Evolutionary conservation across 768 basidiomycete genomes (phyloP), one percentile per base, ranked within the genome.

Genomic region (Vishniacozyma victoriae): DNA sequence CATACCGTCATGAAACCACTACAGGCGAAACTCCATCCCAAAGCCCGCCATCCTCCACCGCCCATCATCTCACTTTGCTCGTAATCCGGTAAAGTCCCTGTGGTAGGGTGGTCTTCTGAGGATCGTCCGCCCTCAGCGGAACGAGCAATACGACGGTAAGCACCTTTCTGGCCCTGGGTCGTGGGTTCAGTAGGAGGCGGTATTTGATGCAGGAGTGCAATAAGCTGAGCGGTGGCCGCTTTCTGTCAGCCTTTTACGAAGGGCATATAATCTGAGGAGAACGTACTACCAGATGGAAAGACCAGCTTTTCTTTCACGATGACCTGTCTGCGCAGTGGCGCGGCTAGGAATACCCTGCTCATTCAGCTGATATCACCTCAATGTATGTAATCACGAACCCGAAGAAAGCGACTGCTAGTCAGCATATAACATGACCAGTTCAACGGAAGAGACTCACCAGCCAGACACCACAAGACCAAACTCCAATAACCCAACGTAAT

Each of bases 271-370:
- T 27, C 5, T 13, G 39, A 33, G 9, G 20, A 36, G 25, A 14
- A 39, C 67, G 44, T 39, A 71, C 70, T 93, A 24, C 93, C 93
- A 1, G 87, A 90, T 2, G 93, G 93, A 60, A 97, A 97, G 2
- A 86, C 77, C 3, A 97, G 81, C 70, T 93, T 83, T 71, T 97
- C 93, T 67, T 92, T 85, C 35, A 97, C 82, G 50, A 97, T 90
- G 62, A 93, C 90, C 81, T 95, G 91, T 66, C 87, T 87, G 39
- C 93, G 82, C 23, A 97, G 79, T 5, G 92, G 93, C 14, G 91
- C 89, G 1, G 93, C 93, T 35, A 97, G 77, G 71, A 96, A 93
- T n/a, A 96, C 92, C 4, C 87, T 87, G 48, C 3, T 33, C 22
- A 50, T n/a, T 12, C 22, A 27, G 33, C 53, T 19, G 11, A 26